Evolutionary conservation across 2,329 filamentous ascomycete species (phyloP).

Genomic region (Fusarium tupiense): DNA sequence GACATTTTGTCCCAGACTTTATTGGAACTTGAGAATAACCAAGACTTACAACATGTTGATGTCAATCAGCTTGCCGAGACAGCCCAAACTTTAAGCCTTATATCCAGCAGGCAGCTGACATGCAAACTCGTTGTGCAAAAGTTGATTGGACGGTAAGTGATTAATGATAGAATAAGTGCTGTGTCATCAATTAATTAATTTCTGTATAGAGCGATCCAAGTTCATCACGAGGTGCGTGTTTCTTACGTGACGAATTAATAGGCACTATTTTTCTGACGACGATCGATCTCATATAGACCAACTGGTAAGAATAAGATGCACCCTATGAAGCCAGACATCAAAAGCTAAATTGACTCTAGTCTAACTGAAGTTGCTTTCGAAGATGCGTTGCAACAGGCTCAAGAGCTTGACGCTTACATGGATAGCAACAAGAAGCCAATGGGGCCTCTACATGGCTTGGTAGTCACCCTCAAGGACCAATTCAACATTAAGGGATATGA

Average conservation of each 20-base stretch:
- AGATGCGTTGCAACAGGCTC: neutral
- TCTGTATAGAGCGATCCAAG: neutral
- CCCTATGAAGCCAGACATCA: rapidly evolving
- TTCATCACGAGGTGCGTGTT: neutral
- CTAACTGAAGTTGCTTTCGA: neutral
- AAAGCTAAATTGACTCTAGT: neutral
- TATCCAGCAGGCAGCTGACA: neutral
- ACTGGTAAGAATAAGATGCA: neutral
- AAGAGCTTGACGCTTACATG: neutral
- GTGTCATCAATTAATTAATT: too few species aligned
- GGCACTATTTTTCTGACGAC: neutral
- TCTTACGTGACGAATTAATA: neutral
- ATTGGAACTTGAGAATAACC: neutral
- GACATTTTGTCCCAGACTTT: neutral
- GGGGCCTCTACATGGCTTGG: neutral
- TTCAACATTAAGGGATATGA: neutral
- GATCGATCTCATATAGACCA: neutral
- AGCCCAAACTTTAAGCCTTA: neutral
- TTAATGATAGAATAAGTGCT: too few species aligned
- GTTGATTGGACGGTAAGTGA: neutral
- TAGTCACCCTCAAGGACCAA: neutral
- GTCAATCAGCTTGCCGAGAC: neutral
- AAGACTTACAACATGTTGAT: neutral
- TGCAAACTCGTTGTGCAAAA: neutral
- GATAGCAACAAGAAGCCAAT: neutral